These are phyloP conservation scores for Acanthamoeba castellanii DNA, from an alignment of 208 protist genomes.

Conservation along the genomic window DNA sequence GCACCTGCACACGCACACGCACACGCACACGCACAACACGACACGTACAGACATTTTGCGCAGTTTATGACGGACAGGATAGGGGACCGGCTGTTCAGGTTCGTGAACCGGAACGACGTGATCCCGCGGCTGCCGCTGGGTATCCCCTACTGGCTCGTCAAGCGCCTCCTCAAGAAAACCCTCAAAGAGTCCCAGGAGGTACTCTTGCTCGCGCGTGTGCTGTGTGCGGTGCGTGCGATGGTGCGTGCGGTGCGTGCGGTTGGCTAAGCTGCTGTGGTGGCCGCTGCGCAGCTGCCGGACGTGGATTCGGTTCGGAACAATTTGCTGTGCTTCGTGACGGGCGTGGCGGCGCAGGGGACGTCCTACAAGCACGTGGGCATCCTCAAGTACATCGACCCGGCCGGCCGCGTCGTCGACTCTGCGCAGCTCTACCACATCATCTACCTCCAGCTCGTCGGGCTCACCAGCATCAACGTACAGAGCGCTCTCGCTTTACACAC, in stretches of 20 bases:
- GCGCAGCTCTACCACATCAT: constrained; percentile 25
- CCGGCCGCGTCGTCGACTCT: not conserved
- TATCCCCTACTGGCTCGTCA: constrained; percentile 16
- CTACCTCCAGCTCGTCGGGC: constrained; percentile 25
- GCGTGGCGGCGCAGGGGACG: constrained; percentile 9
- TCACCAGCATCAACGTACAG: constrained; percentile 17
- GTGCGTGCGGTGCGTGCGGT: no score
- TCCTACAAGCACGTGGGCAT: constrained; percentile 49
- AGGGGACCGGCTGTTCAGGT: not conserved
- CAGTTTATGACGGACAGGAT: constrained; percentile 22
- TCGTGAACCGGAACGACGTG: constrained; percentile 50
- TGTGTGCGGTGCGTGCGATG: not conserved
- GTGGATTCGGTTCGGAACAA: not conserved
- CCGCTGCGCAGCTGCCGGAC: not conserved
- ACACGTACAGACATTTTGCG: not conserved
- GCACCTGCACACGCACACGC: no score
- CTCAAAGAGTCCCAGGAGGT: not conserved
- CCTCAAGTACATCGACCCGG: constrained; percentile 35
- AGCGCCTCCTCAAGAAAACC: constrained; percentile 18
- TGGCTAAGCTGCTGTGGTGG: no score
- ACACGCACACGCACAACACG: not conserved
- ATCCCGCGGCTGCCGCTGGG: constrained; percentile 54
- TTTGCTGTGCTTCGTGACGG: constrained; percentile 58
- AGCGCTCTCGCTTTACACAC: not conserved
- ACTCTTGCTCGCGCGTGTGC: not conserved